A percentile compares a stretch with the other conserved stretches of the same genome.
phyloP scores from a whole-genome alignment of 768 basidiomycete genomes.

The Nevesoporus exiguus region DNA sequence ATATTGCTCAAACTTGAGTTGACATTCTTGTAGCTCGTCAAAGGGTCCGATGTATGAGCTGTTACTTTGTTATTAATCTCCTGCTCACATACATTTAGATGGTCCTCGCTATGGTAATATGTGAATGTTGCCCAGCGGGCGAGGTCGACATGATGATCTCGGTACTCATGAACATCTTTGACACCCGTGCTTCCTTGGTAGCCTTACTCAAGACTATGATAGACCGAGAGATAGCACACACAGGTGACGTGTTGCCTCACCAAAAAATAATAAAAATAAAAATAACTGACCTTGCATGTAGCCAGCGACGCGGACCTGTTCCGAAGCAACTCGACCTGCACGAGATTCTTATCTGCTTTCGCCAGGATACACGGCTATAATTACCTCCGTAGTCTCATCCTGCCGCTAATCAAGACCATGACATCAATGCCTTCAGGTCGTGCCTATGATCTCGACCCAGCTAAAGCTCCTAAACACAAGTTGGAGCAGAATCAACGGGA shows the following conservation, averaged over 20 bases:
- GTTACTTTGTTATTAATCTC: background rate
- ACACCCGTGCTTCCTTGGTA: conserved; percentile 70
- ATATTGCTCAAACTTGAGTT: conserved; percentile 2
- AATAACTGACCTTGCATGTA: conserved; percentile 28
- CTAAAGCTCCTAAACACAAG: conserved; percentile 54
- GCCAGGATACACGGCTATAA: conserved; percentile 89
- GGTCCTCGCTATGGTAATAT: conserved; percentile 78
- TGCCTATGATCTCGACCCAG: conserved; percentile 77
- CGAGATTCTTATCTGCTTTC: conserved; percentile 82
- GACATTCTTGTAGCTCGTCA: conserved; percentile 53
- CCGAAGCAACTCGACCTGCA: conserved; percentile 83
- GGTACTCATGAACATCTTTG: conserved; percentile 82
- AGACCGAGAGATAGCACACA: conserved; percentile 76
- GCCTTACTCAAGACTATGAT: conserved; percentile 78
- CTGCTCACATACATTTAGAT: conserved; percentile 43
- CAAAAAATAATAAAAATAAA: no score
- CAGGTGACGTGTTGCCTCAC: conserved; percentile 46
- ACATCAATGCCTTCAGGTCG: conserved; percentile 65
- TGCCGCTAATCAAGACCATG: conserved; percentile 76
- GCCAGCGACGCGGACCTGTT: conserved; percentile 82
- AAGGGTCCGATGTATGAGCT: conserved; percentile 62
- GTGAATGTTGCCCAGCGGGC: conserved; percentile 74
- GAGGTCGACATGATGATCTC: conserved; percentile 85
- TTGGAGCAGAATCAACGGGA: conserved; percentile 64
- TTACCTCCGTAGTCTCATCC: conserved; percentile 78